These are phyloP conservation scores for Ustilago trichophora DNA, from an alignment of 1,284 basidiomycete genomes.

Conservation along the genomic window DNA sequence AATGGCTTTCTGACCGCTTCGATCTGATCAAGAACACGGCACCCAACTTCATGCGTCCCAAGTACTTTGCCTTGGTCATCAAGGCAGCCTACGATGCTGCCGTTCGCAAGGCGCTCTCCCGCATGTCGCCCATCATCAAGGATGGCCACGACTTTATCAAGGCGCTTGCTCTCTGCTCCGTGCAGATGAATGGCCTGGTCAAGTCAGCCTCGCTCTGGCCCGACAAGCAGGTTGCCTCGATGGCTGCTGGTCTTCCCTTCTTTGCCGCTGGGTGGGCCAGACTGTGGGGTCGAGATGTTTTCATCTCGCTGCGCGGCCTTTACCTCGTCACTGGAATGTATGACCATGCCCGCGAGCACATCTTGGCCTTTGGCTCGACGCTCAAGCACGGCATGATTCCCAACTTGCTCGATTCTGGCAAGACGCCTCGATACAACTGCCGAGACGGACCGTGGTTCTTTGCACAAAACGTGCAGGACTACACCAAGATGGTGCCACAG, in stretches of 20 bases:
- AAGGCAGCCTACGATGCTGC: slow-evolving; percentile 56
- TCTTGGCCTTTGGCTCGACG: slow-evolving; percentile 57
- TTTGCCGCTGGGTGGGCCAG: slow-evolving; percentile 61
- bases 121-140: slow-evolving; percentile 55
- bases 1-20: slow-evolving; percentile 58
- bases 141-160: slow-evolving; percentile 61
- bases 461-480: slow-evolving; percentile 97
- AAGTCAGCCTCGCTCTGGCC: slow-evolving; percentile 60
- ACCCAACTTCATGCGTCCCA: slow-evolving; percentile 61
- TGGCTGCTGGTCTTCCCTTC: slow-evolving; percentile 63
- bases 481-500: slow-evolving; percentile 82
- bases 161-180: slow-evolving; percentile 53
- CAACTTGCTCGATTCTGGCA: slow-evolving; percentile 58
- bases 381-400: slow-evolving; percentile 62
- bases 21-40: slow-evolving; percentile 50
- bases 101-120: slow-evolving; percentile 42
- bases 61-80: slow-evolving; percentile 62
- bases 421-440: slow-evolving; percentile 76
- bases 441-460: slow-evolving; percentile 98
- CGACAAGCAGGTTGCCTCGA: slow-evolving; percentile 55
- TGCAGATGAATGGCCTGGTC: slow-evolving; percentile 62
- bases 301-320: slow-evolving; percentile 61
- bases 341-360: slow-evolving; percentile 52
- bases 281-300: slow-evolving; percentile 61
- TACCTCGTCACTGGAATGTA: slow-evolving; percentile 62